Evolutionary conservation across 108 stramenopile species (phyloP), one percentile per base, ranked within the genome.

Genomic region (Parietichytrium sp.): DNA sequence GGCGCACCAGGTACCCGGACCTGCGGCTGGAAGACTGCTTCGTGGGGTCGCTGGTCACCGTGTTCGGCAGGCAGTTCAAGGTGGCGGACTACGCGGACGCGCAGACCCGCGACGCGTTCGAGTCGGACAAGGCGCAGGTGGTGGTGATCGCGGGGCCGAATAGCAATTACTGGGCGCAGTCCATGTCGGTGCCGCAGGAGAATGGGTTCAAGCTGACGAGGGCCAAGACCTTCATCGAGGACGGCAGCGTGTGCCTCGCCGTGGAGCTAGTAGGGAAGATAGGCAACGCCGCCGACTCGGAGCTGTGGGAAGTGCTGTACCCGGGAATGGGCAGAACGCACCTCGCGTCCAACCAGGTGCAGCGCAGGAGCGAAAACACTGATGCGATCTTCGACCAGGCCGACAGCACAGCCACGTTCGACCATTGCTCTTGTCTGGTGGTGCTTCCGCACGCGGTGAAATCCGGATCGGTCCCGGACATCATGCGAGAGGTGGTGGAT

Each of bases 381-480:
- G 45, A 8, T 25, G 45, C 33, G 20, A 10, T 72, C 16, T 72
- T 72, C 20, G 13, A 8, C 20, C 3, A 42, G 20, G 38, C 61
- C 2, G 36, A 27, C 27, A 80, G 85, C 16, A 91, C 92, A 15
- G 92, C 93, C 0, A 91, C 90, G 3, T 88, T 91, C 16, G 91
- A 92, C 54, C 85, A 88, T 82, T 92, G 91, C 80, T 90, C 92
- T 3, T 90, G 33, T 47, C 15, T 82, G 54, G 83, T 93, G 42
- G 85, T 94, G 23, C 88, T 88, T 77, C 93, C 93, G 13, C 94
- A 93, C 78, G 90, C 88, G 4, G 84, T 94, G 36, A 90, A 85
- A 53, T 86, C 88, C 0, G 82, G 86, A 27, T 3, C 54, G 13
- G 72, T 83, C 4, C 93, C 93, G 20, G 33, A 51, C 33, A 88